Percentiles rank a stretch among this genome's conserved stretches.
Conservation (phyloP, 139 green algal genomes). For the Closterium sp. region DNA sequence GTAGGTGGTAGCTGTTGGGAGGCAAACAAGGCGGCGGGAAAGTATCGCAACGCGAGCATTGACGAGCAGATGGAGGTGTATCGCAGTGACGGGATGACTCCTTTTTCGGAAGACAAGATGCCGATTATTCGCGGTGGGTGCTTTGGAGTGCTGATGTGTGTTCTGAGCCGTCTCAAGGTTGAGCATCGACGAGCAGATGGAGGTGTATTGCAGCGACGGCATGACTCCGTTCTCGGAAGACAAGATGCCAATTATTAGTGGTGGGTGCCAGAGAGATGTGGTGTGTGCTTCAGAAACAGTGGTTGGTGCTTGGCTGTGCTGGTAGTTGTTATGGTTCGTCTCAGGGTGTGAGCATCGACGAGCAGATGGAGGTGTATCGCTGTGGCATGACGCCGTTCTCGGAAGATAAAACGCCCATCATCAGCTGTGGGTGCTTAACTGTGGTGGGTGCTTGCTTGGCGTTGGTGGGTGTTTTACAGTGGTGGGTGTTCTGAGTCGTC, state of each 20-base stretch:
- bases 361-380: background rate
- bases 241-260: conserved; percentile 32
- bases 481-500: too few relatives aligned
- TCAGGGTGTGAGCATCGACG: conserved; percentile 21
- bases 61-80: conserved; percentile 44
- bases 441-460: too few relatives aligned
- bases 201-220: conserved; percentile 21
- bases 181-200: conserved; percentile 27
- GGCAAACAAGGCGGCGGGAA: conserved; percentile 40
- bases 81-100: conserved; percentile 27
- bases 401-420: too few relatives aligned
- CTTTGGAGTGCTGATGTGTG: too few relatives aligned
- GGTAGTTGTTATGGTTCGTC: too few relatives aligned
- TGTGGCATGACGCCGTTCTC: too few relatives aligned
- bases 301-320: background rate
- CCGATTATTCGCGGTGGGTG: conserved; percentile 11
- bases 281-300: background rate
- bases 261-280: background rate
- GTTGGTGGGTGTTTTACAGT: too few relatives aligned
- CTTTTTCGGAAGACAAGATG: conserved; percentile 31
- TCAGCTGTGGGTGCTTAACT: too few relatives aligned
- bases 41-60: conserved; percentile 48
- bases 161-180: too few relatives aligned
- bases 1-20: conserved; percentile 14
- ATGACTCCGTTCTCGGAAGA: conserved; percentile 26